Percentiles rank a stretch among this genome's conserved stretches.
Conservation (phyloP, 2,329 filamentous ascomycete species). For the Hypomyces perniciosus region DNA sequence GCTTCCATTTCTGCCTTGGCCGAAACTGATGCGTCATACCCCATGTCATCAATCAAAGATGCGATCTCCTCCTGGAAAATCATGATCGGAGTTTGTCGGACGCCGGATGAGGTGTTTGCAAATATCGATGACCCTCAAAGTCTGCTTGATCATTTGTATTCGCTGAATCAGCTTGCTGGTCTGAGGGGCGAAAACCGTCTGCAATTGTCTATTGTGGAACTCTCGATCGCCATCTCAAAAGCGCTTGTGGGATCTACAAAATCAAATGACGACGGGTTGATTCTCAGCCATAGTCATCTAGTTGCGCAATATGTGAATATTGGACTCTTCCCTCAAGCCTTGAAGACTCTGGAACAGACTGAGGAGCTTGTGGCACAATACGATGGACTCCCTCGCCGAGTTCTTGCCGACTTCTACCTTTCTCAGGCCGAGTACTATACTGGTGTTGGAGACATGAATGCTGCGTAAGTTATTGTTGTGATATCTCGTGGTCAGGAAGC, state of each 20-base stretch:
- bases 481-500: background rate
- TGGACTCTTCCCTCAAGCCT: constrained; percentile 47
- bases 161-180: constrained; percentile 45
- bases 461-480: constrained; percentile 40
- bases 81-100: constrained; percentile 34
- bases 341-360: constrained; percentile 50
- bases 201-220: constrained; percentile 41
- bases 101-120: constrained; percentile 35
- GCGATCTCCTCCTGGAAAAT: constrained; percentile 40
- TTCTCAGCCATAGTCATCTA: constrained; percentile 42
- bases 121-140: constrained; percentile 45
- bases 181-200: constrained; percentile 44
- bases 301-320: constrained; percentile 48
- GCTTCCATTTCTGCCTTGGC: constrained; percentile 39
- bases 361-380: constrained; percentile 40
- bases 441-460: constrained; percentile 57
- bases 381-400: constrained; percentile 33
- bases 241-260: constrained; percentile 24
- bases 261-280: constrained; percentile 32
- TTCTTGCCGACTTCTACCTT: constrained; percentile 54
- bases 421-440: constrained; percentile 70
- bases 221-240: constrained; percentile 38
- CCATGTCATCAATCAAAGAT: constrained; percentile 26
- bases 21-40: constrained; percentile 28
- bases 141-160: constrained; percentile 44